Percentiles rank a stretch among this genome's conserved stretches.
These are phyloP conservation scores for Solanum paucissectum DNA, from an alignment of 257 asterid species.

Conservation along the genomic window DNA sequence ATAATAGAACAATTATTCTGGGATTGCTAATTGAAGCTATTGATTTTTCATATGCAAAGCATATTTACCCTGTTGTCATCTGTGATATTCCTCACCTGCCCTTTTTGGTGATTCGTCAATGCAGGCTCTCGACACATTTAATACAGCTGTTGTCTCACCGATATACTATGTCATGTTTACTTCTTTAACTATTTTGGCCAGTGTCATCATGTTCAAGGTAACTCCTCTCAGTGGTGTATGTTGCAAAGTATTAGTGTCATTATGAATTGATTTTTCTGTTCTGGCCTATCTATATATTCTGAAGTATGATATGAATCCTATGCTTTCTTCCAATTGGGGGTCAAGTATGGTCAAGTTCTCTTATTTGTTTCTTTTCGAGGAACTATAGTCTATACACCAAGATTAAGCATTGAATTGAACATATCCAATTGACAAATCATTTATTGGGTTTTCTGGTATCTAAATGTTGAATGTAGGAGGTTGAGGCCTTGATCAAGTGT, in stretches of 20 bases:
- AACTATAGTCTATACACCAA: neutral
- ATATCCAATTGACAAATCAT: neutral
- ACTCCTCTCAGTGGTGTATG: neutral
- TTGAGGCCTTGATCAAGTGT: neutral
- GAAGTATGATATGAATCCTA: neutral
- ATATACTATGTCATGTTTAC: conserved; percentile 97
- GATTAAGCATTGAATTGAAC: neutral
- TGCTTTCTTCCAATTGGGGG: neutral
- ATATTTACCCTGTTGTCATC: neutral
- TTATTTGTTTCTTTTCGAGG: neutral
- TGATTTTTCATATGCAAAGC: neutral
- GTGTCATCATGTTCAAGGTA: conserved; percentile 99
- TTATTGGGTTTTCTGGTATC: neutral
- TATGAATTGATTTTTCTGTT: neutral
- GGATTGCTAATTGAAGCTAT: neutral
- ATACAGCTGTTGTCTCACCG: conserved; percentile 97
- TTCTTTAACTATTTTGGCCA: conserved; percentile 84
- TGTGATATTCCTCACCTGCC: neutral
- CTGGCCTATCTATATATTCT: neutral
- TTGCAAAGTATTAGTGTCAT: neutral
- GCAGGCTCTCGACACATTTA: conserved; percentile 98
- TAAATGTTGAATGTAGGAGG: neutral
- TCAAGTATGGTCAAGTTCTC: neutral
- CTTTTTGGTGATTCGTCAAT: conserved; percentile 13
- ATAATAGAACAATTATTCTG: neutral